phyloP scores from a whole-genome alignment of 148 eudicot species.

The Fagopyrum tataricum region DNA sequence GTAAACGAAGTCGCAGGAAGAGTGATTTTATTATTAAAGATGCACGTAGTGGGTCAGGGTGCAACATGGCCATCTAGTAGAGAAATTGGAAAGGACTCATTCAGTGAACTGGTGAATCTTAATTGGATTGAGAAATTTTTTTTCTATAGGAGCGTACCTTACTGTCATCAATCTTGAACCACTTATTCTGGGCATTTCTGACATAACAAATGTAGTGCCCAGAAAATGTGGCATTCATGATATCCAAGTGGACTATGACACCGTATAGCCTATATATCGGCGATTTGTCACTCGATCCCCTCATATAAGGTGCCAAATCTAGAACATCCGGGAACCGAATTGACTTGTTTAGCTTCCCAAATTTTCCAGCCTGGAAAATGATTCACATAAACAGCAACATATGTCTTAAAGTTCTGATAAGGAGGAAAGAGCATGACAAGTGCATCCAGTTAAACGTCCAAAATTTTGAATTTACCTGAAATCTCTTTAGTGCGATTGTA shows the following conservation, averaged over 20 bases:
- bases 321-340: slow-evolving; percentile 71
- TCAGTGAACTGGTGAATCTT: neutral
- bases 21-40: neutral
- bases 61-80: neutral
- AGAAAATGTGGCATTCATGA: slow-evolving; percentile 74
- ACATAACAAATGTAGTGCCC: slow-evolving; percentile 92
- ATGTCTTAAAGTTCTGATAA: neutral
- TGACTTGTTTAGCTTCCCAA: slow-evolving; percentile 79
- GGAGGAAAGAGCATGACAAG: neutral
- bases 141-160: slow-evolving; percentile 31
- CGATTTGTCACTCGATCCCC: slow-evolving; percentile 62
- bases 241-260: slow-evolving; percentile 81
- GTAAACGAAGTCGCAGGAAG: neutral
- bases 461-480: slow-evolving; percentile 42
- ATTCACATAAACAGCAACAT: neutral
- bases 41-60: neutral
- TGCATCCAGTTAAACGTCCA: neutral
- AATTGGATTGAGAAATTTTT: neutral
- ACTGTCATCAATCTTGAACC: slow-evolving; percentile 85
- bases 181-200: slow-evolving; percentile 61
- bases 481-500: slow-evolving; percentile 73
- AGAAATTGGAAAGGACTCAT: slow-evolving; percentile 6
- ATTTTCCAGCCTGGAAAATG: slow-evolving; percentile 62
- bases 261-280: slow-evolving; percentile 77
- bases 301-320: slow-evolving; percentile 70